These are phyloP conservation scores for Aplosporella prunicola DNA, from an alignment of 2,329 filamentous ascomycete species.

Conservation along the genomic window DNA sequence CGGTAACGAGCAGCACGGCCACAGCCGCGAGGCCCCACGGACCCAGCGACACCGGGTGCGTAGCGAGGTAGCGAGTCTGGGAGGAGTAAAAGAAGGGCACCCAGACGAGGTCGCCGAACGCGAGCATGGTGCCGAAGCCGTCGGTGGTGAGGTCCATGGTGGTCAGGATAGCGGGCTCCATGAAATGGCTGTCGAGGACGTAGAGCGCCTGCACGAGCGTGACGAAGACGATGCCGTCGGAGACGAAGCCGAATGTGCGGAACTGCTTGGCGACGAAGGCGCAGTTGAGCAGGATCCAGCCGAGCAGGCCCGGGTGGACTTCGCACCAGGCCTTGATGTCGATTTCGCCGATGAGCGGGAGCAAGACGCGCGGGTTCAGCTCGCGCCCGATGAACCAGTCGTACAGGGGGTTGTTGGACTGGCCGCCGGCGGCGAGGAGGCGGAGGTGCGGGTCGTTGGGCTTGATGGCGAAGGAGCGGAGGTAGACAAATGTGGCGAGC, in stretches of 20 bases:
- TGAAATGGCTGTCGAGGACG: conserved; percentile 73
- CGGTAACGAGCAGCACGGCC: conserved; percentile 55
- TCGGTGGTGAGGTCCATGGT: conserved; percentile 92
- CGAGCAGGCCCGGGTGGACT: conserved; percentile 81
- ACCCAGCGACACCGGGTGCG: conserved; percentile 73
- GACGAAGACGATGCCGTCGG: conserved; percentile 76
- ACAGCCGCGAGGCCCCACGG: conserved; percentile 54
- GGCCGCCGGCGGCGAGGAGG: conserved; percentile 74
- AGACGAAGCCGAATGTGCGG: conserved; percentile 70
- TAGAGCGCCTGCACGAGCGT: conserved; percentile 74
- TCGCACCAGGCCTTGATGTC: conserved; percentile 89
- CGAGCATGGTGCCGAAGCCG: conserved; percentile 90
- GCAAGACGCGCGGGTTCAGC: conserved; percentile 72
- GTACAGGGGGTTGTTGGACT: conserved; percentile 76
- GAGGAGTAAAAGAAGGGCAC: conserved; percentile 81
- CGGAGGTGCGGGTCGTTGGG: conserved; percentile 59
- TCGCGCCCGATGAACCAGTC: conserved; percentile 98
- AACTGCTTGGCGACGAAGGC: conserved; percentile 84
- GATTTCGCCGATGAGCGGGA: conserved; percentile 73
- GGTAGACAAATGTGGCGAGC: conserved; percentile 70
- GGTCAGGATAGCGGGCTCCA: conserved; percentile 79
- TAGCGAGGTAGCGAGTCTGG: conserved; percentile 74
- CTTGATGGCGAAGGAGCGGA: conserved; percentile 72
- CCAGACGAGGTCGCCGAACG: conserved; percentile 89
- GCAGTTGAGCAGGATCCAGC: conserved; percentile 78